These are phyloP conservation scores for Chaetomium cochliodes DNA, from an alignment of 495 filamentous ascomycete species.

Conservation along the genomic window DNA sequence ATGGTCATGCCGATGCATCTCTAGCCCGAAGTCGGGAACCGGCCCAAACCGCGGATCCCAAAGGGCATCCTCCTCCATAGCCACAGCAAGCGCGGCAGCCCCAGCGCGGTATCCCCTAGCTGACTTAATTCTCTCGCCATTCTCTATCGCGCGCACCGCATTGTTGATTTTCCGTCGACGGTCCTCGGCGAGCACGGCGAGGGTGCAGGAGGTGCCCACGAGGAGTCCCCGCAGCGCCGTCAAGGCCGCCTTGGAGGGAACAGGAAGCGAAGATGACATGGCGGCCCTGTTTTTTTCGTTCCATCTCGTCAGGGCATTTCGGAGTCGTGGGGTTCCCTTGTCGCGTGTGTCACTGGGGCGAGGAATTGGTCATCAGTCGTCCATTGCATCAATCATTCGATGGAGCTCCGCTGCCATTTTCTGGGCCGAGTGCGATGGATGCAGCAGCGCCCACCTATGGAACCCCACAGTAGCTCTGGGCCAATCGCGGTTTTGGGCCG, in stretches of 20 bases:
- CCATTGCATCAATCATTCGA: not conserved
- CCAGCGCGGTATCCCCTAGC: constrained; percentile 43
- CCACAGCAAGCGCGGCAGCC: constrained; percentile 42
- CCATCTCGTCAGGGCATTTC: constrained; percentile 35
- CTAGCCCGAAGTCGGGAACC: not conserved
- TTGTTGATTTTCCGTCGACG: constrained; percentile 51
- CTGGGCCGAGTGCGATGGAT: constrained; percentile 10
- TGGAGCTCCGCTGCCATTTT: constrained; percentile 15
- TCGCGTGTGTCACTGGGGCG: constrained; percentile 1
- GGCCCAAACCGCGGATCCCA: constrained; percentile 25
- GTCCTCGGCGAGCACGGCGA: constrained; percentile 55
- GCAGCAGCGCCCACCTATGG: constrained; percentile 16
- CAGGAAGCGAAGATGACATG: constrained; percentile 48
- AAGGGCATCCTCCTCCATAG: constrained; percentile 46
- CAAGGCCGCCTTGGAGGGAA: constrained; percentile 55
- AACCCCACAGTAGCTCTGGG: constrained; percentile 12
- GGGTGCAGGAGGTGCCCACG: constrained; percentile 53
- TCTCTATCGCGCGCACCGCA: constrained; percentile 45
- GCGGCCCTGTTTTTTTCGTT: constrained; percentile 13
- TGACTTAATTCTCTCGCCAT: constrained; percentile 47
- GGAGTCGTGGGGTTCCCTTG: constrained; percentile 11
- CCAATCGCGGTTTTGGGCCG: constrained; percentile 8
- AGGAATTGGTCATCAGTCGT: not conserved
- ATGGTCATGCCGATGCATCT: not conserved
- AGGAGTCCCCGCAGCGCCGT: constrained; percentile 53